Conservation (phyloP, 2,329 filamentous ascomycete species). For the Ascochyta clinopodiicola region DNA sequence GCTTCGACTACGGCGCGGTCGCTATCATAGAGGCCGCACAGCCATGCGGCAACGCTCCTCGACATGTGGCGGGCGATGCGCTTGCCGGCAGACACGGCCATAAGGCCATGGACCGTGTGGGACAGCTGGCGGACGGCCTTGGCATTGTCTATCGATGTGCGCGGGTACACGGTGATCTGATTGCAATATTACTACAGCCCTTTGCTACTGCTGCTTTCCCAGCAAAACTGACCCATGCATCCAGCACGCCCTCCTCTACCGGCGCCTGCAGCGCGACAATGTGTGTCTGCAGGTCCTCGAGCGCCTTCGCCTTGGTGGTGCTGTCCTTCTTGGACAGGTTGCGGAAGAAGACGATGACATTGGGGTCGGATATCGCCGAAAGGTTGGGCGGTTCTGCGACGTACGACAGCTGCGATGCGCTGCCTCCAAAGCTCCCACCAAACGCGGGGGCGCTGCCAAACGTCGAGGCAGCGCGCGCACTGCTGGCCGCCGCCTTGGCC, state of each 20-base stretch:
- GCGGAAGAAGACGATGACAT: slow-evolving; percentile 88
- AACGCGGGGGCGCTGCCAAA: slow-evolving; percentile 47
- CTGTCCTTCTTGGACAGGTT: slow-evolving; percentile 91
- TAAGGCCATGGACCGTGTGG: slow-evolving; percentile 73
- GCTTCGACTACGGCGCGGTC: slow-evolving; percentile 78
- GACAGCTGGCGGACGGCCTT: slow-evolving; percentile 87
- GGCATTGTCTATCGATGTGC: slow-evolving; percentile 86
- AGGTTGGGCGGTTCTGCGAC: slow-evolving; percentile 85
- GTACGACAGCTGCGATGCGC: slow-evolving; percentile 77
- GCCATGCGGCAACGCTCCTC: slow-evolving; percentile 84
- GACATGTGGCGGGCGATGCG: slow-evolving; percentile 82
- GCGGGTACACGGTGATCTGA: slow-evolving; percentile 84
- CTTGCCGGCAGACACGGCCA: slow-evolving; percentile 70
- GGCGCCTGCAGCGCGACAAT: slow-evolving; percentile 66
- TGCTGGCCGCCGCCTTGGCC: slow-evolving; percentile 69
- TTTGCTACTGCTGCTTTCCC: not conserved
- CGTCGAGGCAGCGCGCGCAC: slow-evolving; percentile 62
- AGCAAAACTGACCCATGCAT: slow-evolving; percentile 77
- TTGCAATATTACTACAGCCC: slow-evolving; percentile 9
- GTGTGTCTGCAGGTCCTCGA: slow-evolving; percentile 80
- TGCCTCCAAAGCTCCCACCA: slow-evolving; percentile 55
- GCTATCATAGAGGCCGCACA: slow-evolving; percentile 85
- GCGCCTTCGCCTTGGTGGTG: slow-evolving; percentile 86
- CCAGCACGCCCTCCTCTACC: slow-evolving; percentile 80
- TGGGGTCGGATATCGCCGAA: slow-evolving; percentile 75